phyloP scores from a whole-genome alignment of 768 basidiomycete species.

The Basidioascus undulatus region DNA sequence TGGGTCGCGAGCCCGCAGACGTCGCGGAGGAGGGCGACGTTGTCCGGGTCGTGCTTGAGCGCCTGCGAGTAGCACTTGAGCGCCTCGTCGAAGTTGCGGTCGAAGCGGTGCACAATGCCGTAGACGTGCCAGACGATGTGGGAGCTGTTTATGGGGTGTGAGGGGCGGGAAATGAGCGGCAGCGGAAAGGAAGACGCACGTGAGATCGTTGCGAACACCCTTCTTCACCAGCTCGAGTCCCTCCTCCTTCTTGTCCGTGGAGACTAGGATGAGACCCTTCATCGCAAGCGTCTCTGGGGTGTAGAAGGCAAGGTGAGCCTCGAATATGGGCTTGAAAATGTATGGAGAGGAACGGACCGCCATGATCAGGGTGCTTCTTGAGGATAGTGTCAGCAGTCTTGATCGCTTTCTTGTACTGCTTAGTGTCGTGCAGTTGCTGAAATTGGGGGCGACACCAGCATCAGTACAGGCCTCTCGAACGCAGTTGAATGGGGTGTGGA shows the following conservation, averaged over 20 bases:
- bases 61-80: slow-evolving; percentile 80
- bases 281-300: slow-evolving; percentile 76
- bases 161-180: no score
- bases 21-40: slow-evolving; percentile 78
- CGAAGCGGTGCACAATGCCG: slow-evolving; percentile 77
- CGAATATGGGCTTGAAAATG: background rate
- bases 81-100: slow-evolving; percentile 86
- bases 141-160: no score
- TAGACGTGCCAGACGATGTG: slow-evolving; percentile 98
- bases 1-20: slow-evolving; percentile 73
- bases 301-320: background rate
- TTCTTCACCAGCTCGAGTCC: slow-evolving; percentile 65
- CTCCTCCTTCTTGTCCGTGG: slow-evolving; percentile 54
- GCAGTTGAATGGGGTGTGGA: background rate
- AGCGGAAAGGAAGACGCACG: no score
- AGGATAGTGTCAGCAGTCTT: slow-evolving; percentile 83
- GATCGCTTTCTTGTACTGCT: slow-evolving; percentile 66
- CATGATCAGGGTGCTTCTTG: slow-evolving; percentile 87
- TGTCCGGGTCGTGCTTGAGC: slow-evolving; percentile 74
- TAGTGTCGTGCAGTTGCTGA: slow-evolving; percentile 49
- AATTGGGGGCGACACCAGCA: background rate
- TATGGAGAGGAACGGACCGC: slow-evolving; percentile 24
- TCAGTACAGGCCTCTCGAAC: background rate
- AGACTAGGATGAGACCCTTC: slow-evolving; percentile 72
- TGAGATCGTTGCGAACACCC: no score